A percentile compares a stretch with the other conserved stretches of the same genome.
Evolutionary conservation across 1,284 basidiomycete genomes (phyloP).

Genomic region (Mycosarcoma mackinlayi): DNA sequence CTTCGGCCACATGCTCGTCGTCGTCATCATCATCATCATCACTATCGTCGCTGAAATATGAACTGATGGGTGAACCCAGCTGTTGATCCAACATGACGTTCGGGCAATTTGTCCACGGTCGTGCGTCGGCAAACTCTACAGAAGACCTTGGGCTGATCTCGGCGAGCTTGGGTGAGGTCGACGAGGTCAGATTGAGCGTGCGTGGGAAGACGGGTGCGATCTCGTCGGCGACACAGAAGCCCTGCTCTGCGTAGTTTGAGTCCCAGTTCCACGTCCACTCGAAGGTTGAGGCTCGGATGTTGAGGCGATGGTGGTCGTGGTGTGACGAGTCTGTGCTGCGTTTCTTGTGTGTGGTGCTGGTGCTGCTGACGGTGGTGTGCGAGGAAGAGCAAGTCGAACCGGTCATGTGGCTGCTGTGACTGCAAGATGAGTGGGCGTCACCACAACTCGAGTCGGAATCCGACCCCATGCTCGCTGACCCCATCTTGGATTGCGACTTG

Average conservation of each 20-base stretch:
- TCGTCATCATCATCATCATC: background rate
- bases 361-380: background rate
- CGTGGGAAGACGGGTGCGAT: constrained; percentile 7
- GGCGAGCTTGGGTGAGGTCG: background rate
- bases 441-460: too few relatives aligned
- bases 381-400: background rate
- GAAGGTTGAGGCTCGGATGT: constrained; percentile 4
- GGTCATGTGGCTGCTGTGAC: too few relatives aligned
- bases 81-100: background rate
- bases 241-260: background rate
- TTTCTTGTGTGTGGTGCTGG: background rate
- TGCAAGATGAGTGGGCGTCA: too few relatives aligned
- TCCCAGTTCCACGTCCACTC: constrained; percentile 26
- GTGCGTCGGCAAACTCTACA: background rate
- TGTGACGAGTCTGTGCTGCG: too few relatives aligned
- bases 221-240: background rate
- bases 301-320: background rate
- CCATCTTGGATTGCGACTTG: too few relatives aligned
- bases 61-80: background rate
- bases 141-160: background rate
- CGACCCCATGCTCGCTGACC: too few relatives aligned
- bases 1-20: too few relatives aligned
- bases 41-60: background rate
- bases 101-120: background rate
- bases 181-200: background rate